Conservation (phyloP, 1,284 basidiomycete genomes). For the Phylloboletellus chloephorus region DNA sequence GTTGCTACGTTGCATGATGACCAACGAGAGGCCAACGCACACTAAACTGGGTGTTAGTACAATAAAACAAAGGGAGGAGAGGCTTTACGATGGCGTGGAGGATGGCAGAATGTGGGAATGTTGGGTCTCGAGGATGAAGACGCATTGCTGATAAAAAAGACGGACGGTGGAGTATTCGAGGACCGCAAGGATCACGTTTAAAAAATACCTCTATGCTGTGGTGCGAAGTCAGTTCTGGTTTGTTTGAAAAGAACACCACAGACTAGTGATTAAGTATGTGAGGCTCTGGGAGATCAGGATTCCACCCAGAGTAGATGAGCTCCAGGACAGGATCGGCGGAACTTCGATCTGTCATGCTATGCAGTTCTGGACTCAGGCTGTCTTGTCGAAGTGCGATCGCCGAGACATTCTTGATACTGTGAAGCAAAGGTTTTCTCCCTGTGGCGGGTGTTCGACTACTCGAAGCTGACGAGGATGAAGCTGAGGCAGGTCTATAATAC, state of each 20-base stretch:
- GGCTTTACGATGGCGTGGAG: conserved; percentile 69
- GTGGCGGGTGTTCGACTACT: conserved; percentile 13
- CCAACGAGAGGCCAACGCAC: conserved; percentile 80
- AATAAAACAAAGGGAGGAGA: conserved; percentile 1
- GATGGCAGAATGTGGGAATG: conserved; percentile 77
- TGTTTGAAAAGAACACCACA: conserved; percentile 26
- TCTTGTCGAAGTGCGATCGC: conserved; percentile 35
- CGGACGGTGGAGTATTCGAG: conserved; percentile 70
- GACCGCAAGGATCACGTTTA: conserved; percentile 76
- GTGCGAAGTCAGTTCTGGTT: conserved; percentile 5
- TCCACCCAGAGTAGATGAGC: conserved; percentile 71
- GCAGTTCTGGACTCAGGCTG: conserved; percentile 48
- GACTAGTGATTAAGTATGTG: conserved; percentile 68
- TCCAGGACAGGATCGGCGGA: conserved; percentile 52
- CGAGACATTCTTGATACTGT: conserved; percentile 9
- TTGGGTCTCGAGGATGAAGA: conserved; percentile 66
- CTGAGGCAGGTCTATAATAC: conserved; percentile 20
- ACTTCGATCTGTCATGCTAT: conserved; percentile 33
- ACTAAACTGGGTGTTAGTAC: conserved; percentile 42
- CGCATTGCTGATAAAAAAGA: conserved; percentile 73
- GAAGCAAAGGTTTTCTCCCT: conserved; percentile 7
- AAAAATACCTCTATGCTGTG: conserved; percentile 75
- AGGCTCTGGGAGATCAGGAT: conserved; percentile 73
- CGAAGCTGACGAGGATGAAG: conserved; percentile 22
- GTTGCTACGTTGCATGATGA: conserved; percentile 61